Base-by-base conservation (phyloP, 2,329 filamentous ascomycete genomes). In the Simplicillium sp. region DNA sequence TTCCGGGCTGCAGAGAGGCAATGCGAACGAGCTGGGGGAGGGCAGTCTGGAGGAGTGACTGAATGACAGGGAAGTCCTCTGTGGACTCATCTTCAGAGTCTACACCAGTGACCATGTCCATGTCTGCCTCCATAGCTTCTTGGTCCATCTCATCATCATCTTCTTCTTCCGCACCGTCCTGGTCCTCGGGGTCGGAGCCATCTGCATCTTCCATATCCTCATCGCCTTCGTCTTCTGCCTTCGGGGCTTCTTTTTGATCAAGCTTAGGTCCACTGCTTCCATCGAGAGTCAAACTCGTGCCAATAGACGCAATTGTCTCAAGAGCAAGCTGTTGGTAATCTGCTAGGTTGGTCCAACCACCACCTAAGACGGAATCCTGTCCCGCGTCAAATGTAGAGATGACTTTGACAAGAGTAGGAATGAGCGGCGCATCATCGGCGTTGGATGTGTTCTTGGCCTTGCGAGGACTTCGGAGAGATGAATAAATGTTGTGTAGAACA, bases 231-330 rank as follows among this genome's bases (percentile, higher is more conserved):
- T 56, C 55, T 15, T 64, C 63, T 49, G 62, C 58, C 39, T 64
- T 59, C 25, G 61, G 54, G 13, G 58, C 61, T 41, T 59, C 65
- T 29, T 41, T 31, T 36, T 33, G 28, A 11, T 29, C 18, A 13
- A 37, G 16, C 13, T 48, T 43, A 15, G 28, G 1, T 47, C 49
- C 6, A 39, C 45, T 5, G 41, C 42, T 67, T 34, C 74, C 53
- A 6, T 70, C 68, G 29, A 69, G 64, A 50, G 74, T 71, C 11
- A 82, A 61, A 36, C 65, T 68, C 3, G 77, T 81, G 34, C 77
- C 77, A 36, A 84, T 82, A 7, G 77, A 77, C 4, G 77, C 79
- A 0, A 82, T 62, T 13, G 79, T 73, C 55, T 83, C 77, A 0
- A 84, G 59, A 3, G 76, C 75, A 13, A 78, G 56, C 50, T 73